A percentile compares a stretch with the other conserved stretches of the same genome.
Evolutionary conservation across 306 rosid species (phyloP).

Genomic region (Begonia fuchsioides): DNA sequence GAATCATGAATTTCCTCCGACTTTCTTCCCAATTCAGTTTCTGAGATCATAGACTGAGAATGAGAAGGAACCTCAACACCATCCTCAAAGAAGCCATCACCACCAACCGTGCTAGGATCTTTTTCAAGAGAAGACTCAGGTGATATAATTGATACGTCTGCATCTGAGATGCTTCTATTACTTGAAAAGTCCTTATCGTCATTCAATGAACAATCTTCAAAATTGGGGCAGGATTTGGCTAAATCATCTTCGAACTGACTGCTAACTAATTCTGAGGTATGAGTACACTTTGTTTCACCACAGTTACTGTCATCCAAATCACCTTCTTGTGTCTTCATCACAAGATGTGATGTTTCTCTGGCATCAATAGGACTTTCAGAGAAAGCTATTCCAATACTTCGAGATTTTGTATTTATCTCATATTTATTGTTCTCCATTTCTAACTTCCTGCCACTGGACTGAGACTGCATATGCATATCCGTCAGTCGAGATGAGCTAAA

Average conservation of each 20-base stretch:
- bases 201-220: slow-evolving; percentile 16
- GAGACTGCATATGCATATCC: slow-evolving; percentile 43
- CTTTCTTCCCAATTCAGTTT: slow-evolving; percentile 27
- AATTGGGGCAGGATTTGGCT: slow-evolving; percentile 15
- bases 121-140: slow-evolving; percentile 26
- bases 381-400: slow-evolving; percentile 25
- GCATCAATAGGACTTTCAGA: slow-evolving; percentile 26
- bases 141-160: slow-evolving; percentile 21
- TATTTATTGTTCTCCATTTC: slow-evolving; percentile 26
- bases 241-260: slow-evolving; percentile 17
- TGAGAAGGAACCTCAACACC: slow-evolving; percentile 17
- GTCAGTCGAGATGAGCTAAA: slow-evolving; percentile 39
- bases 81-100: slow-evolving; percentile 19
- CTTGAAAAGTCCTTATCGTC: slow-evolving; percentile 23
- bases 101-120: slow-evolving; percentile 18
- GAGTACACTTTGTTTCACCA: slow-evolving; percentile 20
- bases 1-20: slow-evolving; percentile 13
- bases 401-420: slow-evolving; percentile 32
- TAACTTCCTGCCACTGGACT: slow-evolving; percentile 38
- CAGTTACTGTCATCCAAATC: slow-evolving; percentile 18
- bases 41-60: slow-evolving; percentile 24
- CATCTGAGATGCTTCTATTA: slow-evolving; percentile 18
- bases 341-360: slow-evolving; percentile 20
- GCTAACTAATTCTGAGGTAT: slow-evolving; percentile 20
- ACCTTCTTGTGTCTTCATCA: slow-evolving; percentile 24